phyloP scores from a whole-genome alignment of 257 asterid species.

The Paulownia fortunei region DNA sequence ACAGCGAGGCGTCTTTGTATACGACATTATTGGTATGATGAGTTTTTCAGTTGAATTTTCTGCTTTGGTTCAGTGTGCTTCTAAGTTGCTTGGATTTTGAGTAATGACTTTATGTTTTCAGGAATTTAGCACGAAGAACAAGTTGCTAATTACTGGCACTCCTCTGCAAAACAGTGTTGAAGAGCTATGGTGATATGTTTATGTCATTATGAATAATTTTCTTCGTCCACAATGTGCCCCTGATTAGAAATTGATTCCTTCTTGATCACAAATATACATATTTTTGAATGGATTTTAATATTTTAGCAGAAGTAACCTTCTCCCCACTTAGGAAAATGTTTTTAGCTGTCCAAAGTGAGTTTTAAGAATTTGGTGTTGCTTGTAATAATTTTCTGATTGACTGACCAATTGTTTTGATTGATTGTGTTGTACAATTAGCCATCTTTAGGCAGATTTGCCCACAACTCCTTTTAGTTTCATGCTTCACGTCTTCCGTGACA shows the following conservation, averaged over 20 bases:
- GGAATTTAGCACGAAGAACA: slow-evolving; percentile 98
- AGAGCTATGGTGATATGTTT: slow-evolving; percentile 86
- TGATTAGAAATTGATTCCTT: slow-evolving; percentile 14
- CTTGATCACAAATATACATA: slow-evolving; percentile 3
- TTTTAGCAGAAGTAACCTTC: background rate
- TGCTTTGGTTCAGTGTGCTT: slow-evolving; percentile 15
- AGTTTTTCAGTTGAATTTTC: slow-evolving; percentile 21
- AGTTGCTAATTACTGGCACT: slow-evolving; percentile 96
- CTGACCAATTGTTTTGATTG: slow-evolving; percentile 11
- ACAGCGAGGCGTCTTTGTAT: slow-evolving; percentile 96
- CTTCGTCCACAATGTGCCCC: background rate
- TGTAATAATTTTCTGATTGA: background rate
- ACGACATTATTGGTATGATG: slow-evolving; percentile 69
- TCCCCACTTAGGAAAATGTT: background rate
- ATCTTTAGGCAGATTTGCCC: background rate
- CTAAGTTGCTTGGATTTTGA: slow-evolving; percentile 28
- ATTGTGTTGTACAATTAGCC: background rate
- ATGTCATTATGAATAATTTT: slow-evolving; percentile 24
- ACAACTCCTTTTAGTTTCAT: background rate
- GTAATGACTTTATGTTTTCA: slow-evolving; percentile 33
- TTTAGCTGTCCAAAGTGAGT: background rate
- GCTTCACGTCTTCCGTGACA: background rate
- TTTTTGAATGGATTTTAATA: background rate
- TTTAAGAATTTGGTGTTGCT: background rate
- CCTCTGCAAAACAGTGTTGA: slow-evolving; percentile 98